Conservation (phyloP, 2,329 filamentous ascomycete species). For the Scedosporium aurantiacum region DNA sequence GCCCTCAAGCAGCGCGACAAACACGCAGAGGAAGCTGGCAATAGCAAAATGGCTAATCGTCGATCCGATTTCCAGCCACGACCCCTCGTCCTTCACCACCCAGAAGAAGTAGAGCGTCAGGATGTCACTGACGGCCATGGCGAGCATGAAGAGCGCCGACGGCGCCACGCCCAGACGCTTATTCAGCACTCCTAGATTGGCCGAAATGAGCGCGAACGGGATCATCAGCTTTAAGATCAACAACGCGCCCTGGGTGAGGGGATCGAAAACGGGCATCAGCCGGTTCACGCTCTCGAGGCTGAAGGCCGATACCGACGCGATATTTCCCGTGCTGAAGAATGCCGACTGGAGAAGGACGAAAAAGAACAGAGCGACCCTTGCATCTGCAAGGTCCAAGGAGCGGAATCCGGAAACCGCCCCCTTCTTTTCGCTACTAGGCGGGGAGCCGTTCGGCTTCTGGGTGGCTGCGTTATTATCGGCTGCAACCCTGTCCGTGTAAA, state of each 20-base stretch:
- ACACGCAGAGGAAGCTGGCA: slow-evolving; percentile 78
- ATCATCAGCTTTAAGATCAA: slow-evolving; percentile 84
- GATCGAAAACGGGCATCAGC: slow-evolving; percentile 84
- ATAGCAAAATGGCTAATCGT: slow-evolving; percentile 95
- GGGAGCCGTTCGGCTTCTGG: background rate
- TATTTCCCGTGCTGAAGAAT: slow-evolving; percentile 95
- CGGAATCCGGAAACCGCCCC: slow-evolving; percentile 33
- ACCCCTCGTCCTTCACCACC: slow-evolving; percentile 92
- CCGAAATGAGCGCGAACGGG: slow-evolving; percentile 84
- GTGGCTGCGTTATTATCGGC: background rate
- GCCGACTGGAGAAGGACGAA: slow-evolving; percentile 88
- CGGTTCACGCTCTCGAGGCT: slow-evolving; percentile 82
- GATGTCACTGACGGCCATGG: slow-evolving; percentile 84
- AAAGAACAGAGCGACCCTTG: slow-evolving; percentile 86
- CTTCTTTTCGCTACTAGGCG: slow-evolving; percentile 7
- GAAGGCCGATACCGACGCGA: slow-evolving; percentile 88
- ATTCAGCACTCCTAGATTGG: slow-evolving; percentile 90
- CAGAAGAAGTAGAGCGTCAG: slow-evolving; percentile 96
- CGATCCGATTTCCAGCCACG: slow-evolving; percentile 94
- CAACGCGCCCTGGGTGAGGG: slow-evolving; percentile 80
- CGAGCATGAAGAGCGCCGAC: slow-evolving; percentile 84
- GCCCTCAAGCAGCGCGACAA: slow-evolving; percentile 78
- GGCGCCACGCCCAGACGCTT: slow-evolving; percentile 72
- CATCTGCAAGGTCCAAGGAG: slow-evolving; percentile 68
- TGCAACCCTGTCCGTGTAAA: slow-evolving; percentile 24